Conservation (phyloP, 352 stramenopile species). For the Phytopythium sindhum region DNA sequence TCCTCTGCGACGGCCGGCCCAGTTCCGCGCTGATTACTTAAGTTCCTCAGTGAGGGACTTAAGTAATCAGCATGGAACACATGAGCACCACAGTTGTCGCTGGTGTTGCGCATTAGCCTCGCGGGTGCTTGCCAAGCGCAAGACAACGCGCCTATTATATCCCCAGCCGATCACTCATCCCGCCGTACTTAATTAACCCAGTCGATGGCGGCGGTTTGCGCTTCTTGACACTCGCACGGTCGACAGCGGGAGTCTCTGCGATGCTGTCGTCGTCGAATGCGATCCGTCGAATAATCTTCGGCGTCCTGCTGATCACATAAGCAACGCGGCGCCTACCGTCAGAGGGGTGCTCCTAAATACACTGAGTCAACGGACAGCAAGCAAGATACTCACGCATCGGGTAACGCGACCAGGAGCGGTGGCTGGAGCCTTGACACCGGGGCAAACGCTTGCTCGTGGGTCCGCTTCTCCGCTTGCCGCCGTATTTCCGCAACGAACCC, state of each 20-base stretch:
- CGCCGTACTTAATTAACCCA: too few relatives aligned
- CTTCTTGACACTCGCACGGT: background rate
- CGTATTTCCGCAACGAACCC: background rate
- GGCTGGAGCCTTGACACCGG: background rate
- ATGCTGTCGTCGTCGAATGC: background rate
- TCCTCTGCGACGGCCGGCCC: too few relatives aligned
- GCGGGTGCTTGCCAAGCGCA: too few relatives aligned
- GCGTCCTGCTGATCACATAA: background rate
- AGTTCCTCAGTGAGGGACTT: too few relatives aligned
- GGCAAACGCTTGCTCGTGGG: background rate
- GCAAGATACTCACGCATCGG: background rate
- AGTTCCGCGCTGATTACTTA: too few relatives aligned
- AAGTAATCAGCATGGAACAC: too few relatives aligned
- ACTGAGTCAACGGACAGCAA: background rate
- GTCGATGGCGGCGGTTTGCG: too few relatives aligned
- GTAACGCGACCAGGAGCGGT: background rate
- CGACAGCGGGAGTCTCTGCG: background rate
- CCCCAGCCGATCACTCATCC: too few relatives aligned
- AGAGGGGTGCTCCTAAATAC: background rate
- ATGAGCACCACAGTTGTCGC: too few relatives aligned
- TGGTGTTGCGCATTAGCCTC: too few relatives aligned
- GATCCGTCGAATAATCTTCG: conserved; percentile 2
- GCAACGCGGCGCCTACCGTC: background rate
- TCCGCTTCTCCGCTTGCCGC: background rate
- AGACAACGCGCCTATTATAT: too few relatives aligned